phyloP scores from a whole-genome alignment of 2,329 filamentous ascomycete species.

The Trichocomaceae sp. region DNA sequence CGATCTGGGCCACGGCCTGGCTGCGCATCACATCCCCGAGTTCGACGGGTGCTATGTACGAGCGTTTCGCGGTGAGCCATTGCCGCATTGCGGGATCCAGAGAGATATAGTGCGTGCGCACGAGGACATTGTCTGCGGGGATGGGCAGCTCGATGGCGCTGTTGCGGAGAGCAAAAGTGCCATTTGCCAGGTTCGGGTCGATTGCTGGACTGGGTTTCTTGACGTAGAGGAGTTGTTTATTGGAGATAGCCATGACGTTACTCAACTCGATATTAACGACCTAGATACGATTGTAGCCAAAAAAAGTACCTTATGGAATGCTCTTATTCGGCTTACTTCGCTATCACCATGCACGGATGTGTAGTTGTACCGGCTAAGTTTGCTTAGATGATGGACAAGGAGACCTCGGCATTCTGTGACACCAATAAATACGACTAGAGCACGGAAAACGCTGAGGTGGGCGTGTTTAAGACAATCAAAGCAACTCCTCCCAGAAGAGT shows the following conservation, averaged over 20 bases:
- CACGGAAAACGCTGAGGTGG: neutral
- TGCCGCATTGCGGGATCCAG: constrained; percentile 71
- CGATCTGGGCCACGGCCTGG: constrained; percentile 52
- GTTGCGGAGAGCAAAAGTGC: constrained; percentile 32
- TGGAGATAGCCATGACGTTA: constrained; percentile 17
- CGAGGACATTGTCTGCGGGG: constrained; percentile 53
- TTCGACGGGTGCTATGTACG: constrained; percentile 63
- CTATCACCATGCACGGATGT: too few species aligned
- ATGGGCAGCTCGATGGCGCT: constrained; percentile 23
- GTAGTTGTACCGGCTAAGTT: too few species aligned
- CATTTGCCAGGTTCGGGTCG: constrained; percentile 28
- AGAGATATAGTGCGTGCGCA: constrained; percentile 56
- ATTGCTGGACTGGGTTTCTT: constrained; percentile 30
- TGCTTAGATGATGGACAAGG: too few species aligned
- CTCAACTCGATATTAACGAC: too few species aligned
- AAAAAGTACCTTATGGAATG: too few species aligned
- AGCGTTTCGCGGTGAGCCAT: constrained; percentile 56
- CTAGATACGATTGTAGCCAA: too few species aligned
- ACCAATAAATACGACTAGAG: too few species aligned
- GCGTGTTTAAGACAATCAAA: neutral
- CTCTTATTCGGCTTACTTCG: too few species aligned
- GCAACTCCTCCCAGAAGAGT: neutral
- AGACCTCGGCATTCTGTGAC: too few species aligned
- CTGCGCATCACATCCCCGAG: constrained; percentile 65
- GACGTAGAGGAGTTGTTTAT: constrained; percentile 33